Evolutionary conservation across 2,329 filamentous ascomycete genomes (phyloP).

Genomic region (Dactylellina leptospora): DNA sequence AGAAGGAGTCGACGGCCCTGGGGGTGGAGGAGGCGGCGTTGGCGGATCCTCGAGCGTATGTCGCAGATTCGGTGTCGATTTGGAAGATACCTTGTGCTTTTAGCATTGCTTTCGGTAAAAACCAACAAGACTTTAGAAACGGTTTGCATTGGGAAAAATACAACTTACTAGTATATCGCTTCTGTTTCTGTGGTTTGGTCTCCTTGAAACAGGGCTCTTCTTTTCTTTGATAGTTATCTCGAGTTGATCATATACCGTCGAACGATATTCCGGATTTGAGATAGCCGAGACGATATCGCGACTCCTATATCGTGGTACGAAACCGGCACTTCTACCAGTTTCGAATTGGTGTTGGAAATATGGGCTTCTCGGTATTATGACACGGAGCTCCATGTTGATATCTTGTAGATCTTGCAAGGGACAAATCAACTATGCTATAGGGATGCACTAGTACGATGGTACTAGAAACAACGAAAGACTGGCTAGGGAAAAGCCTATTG

Average conservation of each 20-base stretch:
- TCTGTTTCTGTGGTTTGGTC: not conserved
- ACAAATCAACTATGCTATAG: no score
- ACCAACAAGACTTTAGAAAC: not conserved
- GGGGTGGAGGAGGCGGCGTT: slow-evolving; percentile 18
- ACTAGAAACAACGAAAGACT: no score
- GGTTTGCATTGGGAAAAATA: not conserved
- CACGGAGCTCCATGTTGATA: slow-evolving; percentile 42
- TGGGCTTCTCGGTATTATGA: slow-evolving; percentile 26
- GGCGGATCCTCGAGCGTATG: slow-evolving; percentile 6
- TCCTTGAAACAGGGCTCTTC: not conserved
- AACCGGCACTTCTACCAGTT: not conserved
- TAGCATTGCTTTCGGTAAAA: not conserved
- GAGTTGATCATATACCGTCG: slow-evolving; percentile 30
- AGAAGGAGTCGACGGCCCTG: no score
- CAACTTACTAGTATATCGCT: slow-evolving; percentile 14
- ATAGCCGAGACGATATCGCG: slow-evolving; percentile 25
- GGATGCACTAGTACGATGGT: no score
- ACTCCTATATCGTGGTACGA: slow-evolving; percentile 23
- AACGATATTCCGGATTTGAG: slow-evolving; percentile 36
- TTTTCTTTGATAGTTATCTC: slow-evolving; percentile 41
- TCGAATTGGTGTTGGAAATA: slow-evolving; percentile 1
- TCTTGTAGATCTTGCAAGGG: not conserved
- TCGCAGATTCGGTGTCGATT: slow-evolving; percentile 31
- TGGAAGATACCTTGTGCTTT: not conserved
- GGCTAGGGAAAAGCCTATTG: no score